Evolutionary conservation across 768 basidiomycete species (phyloP).

Genomic region (Rhizopogon vesiculosus): DNA sequence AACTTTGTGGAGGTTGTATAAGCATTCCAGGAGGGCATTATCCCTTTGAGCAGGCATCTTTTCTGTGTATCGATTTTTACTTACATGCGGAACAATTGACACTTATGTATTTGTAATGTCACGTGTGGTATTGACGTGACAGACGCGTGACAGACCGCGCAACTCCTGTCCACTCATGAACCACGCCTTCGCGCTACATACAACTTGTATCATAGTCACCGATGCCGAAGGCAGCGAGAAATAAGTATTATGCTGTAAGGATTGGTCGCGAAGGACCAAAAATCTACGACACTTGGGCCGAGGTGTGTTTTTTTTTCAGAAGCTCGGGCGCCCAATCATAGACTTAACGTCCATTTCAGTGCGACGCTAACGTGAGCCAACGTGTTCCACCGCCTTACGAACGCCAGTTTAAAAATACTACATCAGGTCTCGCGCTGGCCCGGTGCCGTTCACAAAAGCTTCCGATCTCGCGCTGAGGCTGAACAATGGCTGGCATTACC

Average conservation of each 20-base stretch:
- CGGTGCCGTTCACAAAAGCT: constrained; percentile 48
- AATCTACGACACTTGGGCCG: constrained; percentile 57
- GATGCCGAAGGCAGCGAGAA: constrained; percentile 26
- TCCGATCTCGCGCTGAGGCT: constrained; percentile 39
- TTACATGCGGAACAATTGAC: too few relatives aligned
- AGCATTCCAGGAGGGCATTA: not conserved
- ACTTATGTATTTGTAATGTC: not conserved
- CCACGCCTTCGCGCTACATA: not conserved
- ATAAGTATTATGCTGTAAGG: constrained; percentile 59
- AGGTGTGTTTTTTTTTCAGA: constrained; percentile 33
- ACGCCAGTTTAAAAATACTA: not conserved
- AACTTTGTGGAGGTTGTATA: constrained; percentile 74
- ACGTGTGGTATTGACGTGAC: not conserved
- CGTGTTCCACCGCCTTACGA: too few relatives aligned
- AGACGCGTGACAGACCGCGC: not conserved
- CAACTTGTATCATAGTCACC: not conserved
- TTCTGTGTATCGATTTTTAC: not conserved
- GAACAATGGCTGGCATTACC: constrained; percentile 41
- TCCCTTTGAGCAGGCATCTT: not conserved
- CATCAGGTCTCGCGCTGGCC: constrained; percentile 51
- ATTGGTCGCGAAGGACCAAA: constrained; percentile 52
- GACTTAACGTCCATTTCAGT: constrained; percentile 26
- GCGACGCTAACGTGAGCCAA: constrained; percentile 37
- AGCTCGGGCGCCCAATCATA: not conserved
- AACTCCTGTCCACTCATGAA: not conserved